Evolutionary conservation across 495 filamentous ascomycete genomes (phyloP).

Genomic region (Trypethelium eluteriae): DNA sequence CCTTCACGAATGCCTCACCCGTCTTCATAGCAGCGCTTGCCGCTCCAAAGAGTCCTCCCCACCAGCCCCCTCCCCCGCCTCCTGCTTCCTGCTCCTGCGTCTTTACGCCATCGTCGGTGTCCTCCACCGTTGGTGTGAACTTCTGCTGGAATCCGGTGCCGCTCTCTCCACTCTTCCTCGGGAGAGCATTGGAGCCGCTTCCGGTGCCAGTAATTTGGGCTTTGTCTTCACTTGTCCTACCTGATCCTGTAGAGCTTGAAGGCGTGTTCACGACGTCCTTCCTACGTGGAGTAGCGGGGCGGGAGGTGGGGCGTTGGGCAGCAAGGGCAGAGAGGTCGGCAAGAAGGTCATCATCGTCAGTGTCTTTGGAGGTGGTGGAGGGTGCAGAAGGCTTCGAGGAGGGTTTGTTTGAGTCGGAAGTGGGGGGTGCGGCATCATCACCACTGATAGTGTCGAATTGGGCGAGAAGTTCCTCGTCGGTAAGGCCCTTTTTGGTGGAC

Average conservation of each 20-base stretch:
- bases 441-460: constrained; percentile 68
- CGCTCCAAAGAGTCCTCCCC: constrained; percentile 71
- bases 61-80: constrained; percentile 69
- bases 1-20: constrained; percentile 86
- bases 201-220: constrained; percentile 33
- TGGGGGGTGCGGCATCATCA: constrained; percentile 36
- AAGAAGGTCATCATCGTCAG: constrained; percentile 59
- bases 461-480: constrained; percentile 73
- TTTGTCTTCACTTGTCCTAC: constrained; percentile 51
- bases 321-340: constrained; percentile 74
- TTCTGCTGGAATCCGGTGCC: constrained; percentile 49
- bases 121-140: constrained; percentile 37
- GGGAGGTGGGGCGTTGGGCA: constrained; percentile 55
- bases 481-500: constrained; percentile 45
- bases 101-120: constrained; percentile 42
- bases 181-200: constrained; percentile 17
- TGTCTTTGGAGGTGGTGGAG: constrained; percentile 23
- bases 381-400: constrained; percentile 4
- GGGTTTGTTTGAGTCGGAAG: constrained; percentile 36
- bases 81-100: constrained; percentile 42
- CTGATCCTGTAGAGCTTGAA: constrained; percentile 41
- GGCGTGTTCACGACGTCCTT: constrained; percentile 54
- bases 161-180: constrained; percentile 69
- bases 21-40: constrained; percentile 80
- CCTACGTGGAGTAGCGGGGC: constrained; percentile 75